Evolutionary conservation across 352 stramenopile genomes (phyloP).

Genomic region (Sclerospora graminicola): DNA sequence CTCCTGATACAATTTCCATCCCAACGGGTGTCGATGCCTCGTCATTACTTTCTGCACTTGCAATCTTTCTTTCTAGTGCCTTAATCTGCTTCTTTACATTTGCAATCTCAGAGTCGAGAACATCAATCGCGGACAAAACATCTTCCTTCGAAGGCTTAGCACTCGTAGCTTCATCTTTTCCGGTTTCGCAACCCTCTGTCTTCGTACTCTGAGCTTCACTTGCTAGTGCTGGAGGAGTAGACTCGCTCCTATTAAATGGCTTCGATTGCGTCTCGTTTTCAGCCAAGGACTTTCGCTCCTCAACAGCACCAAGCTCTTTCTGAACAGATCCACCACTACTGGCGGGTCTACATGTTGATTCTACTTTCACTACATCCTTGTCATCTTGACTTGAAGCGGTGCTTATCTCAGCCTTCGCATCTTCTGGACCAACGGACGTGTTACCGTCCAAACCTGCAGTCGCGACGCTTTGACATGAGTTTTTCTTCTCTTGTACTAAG

Average conservation of each 20-base stretch:
- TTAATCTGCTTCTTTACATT: conserved; percentile 66
- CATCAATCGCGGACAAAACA: conserved; percentile 73
- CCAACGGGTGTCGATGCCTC: conserved; percentile 26
- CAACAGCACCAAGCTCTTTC: not conserved
- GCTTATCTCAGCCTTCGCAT: conserved; percentile 6
- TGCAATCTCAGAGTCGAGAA: conserved; percentile 56
- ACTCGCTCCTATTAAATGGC: not conserved
- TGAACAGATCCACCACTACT: not conserved
- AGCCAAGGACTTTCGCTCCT: conserved; percentile 1
- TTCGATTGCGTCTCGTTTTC: conserved; percentile 8
- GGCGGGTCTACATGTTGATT: not conserved
- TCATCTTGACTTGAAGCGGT: not conserved
- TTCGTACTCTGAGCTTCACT: conserved; percentile 2
- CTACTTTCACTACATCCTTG: too few species aligned
- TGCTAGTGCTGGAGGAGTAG: not conserved
- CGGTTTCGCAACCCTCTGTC: conserved; percentile 2
- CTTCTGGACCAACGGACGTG: not conserved
- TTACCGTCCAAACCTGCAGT: conserved; percentile 1
- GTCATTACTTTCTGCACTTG: conserved; percentile 41
- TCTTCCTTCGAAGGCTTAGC: conserved; percentile 54
- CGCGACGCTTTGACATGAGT: conserved; percentile 1
- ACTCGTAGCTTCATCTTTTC: conserved; percentile 1
- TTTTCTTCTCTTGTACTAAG: conserved; percentile 38
- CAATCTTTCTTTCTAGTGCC: conserved; percentile 32
- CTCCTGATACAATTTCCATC: conserved; percentile 25